Evolutionary conservation across 108 stramenopile species (phyloP).

Genomic region (Epithemia pelagica): DNA sequence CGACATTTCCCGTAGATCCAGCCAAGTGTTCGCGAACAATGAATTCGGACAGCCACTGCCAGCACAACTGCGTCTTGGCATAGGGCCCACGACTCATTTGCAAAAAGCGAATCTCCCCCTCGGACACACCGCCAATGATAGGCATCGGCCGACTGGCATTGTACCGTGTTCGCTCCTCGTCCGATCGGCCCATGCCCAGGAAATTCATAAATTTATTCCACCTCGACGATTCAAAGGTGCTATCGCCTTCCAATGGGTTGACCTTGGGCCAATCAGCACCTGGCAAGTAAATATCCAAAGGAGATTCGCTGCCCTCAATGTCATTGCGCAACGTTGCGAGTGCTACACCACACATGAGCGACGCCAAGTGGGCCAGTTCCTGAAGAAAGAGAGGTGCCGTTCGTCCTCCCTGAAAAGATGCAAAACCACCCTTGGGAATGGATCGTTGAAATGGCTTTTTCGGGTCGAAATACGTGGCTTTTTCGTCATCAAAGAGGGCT

Average conservation of each 20-base stretch:
- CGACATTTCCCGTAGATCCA: constrained; percentile 55
- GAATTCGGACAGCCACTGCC: constrained; percentile 65
- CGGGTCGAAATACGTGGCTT: constrained; percentile 31
- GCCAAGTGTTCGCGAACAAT: constrained; percentile 66
- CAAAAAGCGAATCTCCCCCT: constrained; percentile 57
- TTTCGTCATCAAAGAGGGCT: constrained; percentile 22
- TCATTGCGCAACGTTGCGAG: constrained; percentile 69
- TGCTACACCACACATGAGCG: constrained; percentile 54
- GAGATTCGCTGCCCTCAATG: constrained; percentile 54
- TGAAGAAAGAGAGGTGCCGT: constrained; percentile 71
- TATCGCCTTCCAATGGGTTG: constrained; percentile 43
- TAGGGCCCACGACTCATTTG: constrained; percentile 59
- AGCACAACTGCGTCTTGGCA: constrained; percentile 67
- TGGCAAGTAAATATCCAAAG: constrained; percentile 40
- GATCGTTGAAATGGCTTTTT: background rate
- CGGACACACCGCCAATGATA: constrained; percentile 71
- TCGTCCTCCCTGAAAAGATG: constrained; percentile 42
- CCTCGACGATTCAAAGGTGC: background rate
- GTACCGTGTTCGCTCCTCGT: constrained; percentile 37
- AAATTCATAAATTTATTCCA: constrained; percentile 15
- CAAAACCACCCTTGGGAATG: constrained; percentile 34
- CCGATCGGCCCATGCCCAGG: constrained; percentile 46
- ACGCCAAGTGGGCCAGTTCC: constrained; percentile 66
- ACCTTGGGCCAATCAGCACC: constrained; percentile 56
- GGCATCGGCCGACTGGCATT: constrained; percentile 57